Conservation (phyloP, 2,329 filamentous ascomycete species). For the Clonostachys solani region DNA sequence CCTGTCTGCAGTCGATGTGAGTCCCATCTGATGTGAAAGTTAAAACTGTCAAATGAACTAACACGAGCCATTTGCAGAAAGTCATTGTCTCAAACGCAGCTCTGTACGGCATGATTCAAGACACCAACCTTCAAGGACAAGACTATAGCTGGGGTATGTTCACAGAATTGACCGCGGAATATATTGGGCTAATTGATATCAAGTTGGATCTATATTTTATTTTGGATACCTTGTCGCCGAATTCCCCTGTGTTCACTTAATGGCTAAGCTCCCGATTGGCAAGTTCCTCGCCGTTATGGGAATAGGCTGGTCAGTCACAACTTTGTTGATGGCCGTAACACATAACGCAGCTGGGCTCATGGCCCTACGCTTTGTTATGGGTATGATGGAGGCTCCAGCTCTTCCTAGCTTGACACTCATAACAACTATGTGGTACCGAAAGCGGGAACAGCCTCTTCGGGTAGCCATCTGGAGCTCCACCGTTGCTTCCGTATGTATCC, state of each 20-base stretch:
- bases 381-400: slow-evolving; percentile 46
- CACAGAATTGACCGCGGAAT: too few species aligned
- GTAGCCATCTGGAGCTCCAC: slow-evolving; percentile 55
- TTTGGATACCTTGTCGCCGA: slow-evolving; percentile 57
- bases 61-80: too few species aligned
- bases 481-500: too few species aligned
- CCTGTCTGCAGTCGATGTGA: too few species aligned
- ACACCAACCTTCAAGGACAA: slow-evolving; percentile 49
- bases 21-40: too few species aligned
- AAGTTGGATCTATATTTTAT: slow-evolving; percentile 56
- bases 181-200: too few species aligned
- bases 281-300: slow-evolving; percentile 57
- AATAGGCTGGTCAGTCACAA: slow-evolving; percentile 47
- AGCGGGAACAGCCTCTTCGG: slow-evolving; percentile 51
- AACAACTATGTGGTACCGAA: slow-evolving; percentile 58
- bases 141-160: slow-evolving; percentile 60
- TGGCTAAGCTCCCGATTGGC: slow-evolving; percentile 57
- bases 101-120: slow-evolving; percentile 57
- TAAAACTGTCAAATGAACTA: too few species aligned
- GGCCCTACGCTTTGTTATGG: slow-evolving; percentile 49
- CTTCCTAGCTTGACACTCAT: slow-evolving; percentile 51
- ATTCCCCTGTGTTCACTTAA: slow-evolving; percentile 47
- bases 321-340: slow-evolving; percentile 47
- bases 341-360: slow-evolving; percentile 43
- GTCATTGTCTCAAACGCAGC: slow-evolving; percentile 57